Conservation (phyloP, 345 rosid species). For the Brassica nigra region DNA sequence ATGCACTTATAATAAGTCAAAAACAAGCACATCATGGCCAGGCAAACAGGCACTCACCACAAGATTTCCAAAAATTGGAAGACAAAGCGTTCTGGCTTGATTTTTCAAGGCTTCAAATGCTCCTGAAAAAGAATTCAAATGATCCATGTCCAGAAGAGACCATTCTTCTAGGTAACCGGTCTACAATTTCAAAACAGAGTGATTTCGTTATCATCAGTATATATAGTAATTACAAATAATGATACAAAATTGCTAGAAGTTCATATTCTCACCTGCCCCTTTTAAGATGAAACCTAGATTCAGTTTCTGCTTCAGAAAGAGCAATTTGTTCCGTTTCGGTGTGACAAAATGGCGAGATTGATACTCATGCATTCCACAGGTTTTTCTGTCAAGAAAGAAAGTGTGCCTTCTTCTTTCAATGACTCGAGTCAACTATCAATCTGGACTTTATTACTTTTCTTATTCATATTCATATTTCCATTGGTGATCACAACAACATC, state of each 20-base stretch:
- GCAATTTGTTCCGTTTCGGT: conserved; percentile 73
- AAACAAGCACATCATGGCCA: neutral
- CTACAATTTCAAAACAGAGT: conserved; percentile 41
- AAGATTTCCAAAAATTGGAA: conserved; percentile 78
- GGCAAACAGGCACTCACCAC: conserved; percentile 45
- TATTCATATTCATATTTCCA: neutral
- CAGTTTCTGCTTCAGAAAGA: conserved; percentile 68
- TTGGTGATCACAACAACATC: neutral
- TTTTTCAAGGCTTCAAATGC: conserved; percentile 73
- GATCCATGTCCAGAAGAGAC: conserved; percentile 72
- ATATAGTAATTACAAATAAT: neutral
- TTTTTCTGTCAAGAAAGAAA: conserved; percentile 54
- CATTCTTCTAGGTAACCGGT: conserved; percentile 68
- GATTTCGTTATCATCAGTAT: neutral
- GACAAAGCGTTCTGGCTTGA: conserved; percentile 88
- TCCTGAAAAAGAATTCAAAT: conserved; percentile 65
- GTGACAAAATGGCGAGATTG: conserved; percentile 76
- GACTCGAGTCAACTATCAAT: neutral
- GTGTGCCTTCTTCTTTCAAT: neutral
- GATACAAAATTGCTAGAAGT: neutral
- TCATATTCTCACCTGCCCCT: conserved; percentile 70
- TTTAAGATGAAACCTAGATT: conserved; percentile 79
- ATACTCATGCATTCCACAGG: conserved; percentile 85
- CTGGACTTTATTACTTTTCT: neutral
- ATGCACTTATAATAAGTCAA: neutral